Percentiles rank a stretch among this genome's conserved stretches.
These are phyloP conservation scores for Skeletonema costatum DNA, from an alignment of 108 stramenopile genomes.

Conservation along the genomic window DNA sequence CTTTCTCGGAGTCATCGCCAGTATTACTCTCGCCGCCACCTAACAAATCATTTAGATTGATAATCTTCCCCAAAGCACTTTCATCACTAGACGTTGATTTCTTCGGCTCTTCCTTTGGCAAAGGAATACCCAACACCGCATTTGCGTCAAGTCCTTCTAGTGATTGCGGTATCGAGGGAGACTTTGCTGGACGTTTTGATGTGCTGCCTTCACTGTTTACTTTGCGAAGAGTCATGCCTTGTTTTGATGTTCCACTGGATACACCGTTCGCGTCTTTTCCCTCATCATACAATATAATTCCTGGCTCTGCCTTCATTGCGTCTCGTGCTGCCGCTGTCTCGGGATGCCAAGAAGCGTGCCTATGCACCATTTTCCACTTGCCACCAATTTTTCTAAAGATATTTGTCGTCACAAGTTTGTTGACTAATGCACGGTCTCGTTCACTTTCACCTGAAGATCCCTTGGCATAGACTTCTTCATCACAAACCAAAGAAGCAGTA, in stretches of 20 bases:
- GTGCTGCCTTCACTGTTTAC: constrained; percentile 25
- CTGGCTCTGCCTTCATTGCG: constrained; percentile 52
- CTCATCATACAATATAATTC: constrained; percentile 25
- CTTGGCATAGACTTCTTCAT: constrained; percentile 77
- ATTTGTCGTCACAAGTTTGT: constrained; percentile 80
- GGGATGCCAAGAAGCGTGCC: constrained; percentile 86
- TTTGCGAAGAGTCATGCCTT: constrained; percentile 24
- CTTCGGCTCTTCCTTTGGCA: constrained; percentile 23
- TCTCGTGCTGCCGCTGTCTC: constrained; percentile 71
- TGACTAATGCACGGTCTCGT: constrained; percentile 58
- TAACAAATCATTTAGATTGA: constrained; percentile 29
- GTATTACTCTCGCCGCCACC: constrained; percentile 28
- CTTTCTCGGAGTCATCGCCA: constrained; percentile 13
- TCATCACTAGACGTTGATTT: constrained; percentile 23
- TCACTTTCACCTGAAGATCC: constrained; percentile 60
- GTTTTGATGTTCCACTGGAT: constrained; percentile 13
- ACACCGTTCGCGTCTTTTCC: constrained; percentile 1
- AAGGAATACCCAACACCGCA: constrained; percentile 34
- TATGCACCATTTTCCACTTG: constrained; percentile 82
- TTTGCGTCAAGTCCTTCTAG: constrained; percentile 45
- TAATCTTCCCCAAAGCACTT: constrained; percentile 43
- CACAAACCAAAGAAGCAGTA: constrained; percentile 81
- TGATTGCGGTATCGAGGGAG: constrained; percentile 25
- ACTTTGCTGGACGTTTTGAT: constrained; percentile 19
- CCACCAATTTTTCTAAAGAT: constrained; percentile 82